Evolutionary conservation across 192 early-diverging fungal genomes (phyloP), one percentile per base, ranked within the genome.

Genomic region (Gaertneriomyces semiglobifer): DNA sequence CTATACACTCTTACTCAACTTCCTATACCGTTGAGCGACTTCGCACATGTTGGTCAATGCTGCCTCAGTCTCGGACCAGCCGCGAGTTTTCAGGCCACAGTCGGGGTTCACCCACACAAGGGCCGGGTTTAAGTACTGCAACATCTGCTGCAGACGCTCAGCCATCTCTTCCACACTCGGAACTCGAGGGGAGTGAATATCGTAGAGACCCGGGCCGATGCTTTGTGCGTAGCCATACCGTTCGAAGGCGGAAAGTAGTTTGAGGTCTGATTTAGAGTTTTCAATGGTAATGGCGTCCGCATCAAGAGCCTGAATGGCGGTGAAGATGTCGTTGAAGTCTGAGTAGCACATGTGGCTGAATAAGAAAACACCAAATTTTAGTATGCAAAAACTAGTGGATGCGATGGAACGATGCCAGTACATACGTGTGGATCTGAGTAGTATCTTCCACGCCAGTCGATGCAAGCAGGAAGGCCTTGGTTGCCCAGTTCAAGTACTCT

Each of bases 261-360:
- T 96, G 74, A 93, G 84, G 77, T 98, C 95, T 44, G 93, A 95
- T 81, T 95, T 95, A 72, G 93, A 90, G 84, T 93, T 95, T 77
- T 98, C 96, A 73, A 98, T 98, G 44, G 96, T 96, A 72, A 98
- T 90, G 54, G 92, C 93, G 82, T 98, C 95, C 43, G 77, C 93
- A 83, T 98, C 96, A 61, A 98, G 79, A 76, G 80, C 83, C 70
- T 88, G 78, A 79, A 98, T 98, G 39, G 94, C 88, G 48, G 88
- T 85, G 81, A 98, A 93, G 74, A 98, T 98, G 81, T 95, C 95
- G 79, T 98, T 92, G 78, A 98, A 98, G 78, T 98, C 96, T 76
- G 88, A 90, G 88, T 98, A 98, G 83, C 96, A 98, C 88, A 98
- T 94, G 81, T 97, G 95, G 54, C 90, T 90, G 54, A 7, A 40